Conservation (phyloP, 495 filamentous ascomycete species). For the Xylaria flabelliformis region DNA sequence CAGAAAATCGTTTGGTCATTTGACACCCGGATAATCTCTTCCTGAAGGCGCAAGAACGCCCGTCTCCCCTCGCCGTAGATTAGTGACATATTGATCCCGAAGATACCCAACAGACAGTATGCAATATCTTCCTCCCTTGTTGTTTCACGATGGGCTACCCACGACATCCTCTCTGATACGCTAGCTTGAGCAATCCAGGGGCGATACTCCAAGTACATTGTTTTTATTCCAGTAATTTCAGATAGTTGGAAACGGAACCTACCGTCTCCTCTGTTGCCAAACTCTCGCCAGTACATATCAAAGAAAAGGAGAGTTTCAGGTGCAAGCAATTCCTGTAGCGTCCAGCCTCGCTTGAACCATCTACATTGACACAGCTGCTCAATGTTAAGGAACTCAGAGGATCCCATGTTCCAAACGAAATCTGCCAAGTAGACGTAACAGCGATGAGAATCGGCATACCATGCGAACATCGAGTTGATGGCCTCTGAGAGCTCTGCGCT, state of each 20-base stretch:
- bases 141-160: conserved; percentile 42
- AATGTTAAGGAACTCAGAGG: not conserved
- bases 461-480: not conserved
- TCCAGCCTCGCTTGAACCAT: conserved; percentile 52
- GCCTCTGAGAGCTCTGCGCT: conserved; percentile 17
- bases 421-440: not conserved
- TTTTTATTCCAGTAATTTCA: not conserved
- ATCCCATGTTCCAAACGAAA: not conserved
- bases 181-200: not conserved
- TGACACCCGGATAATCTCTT: conserved; percentile 42
- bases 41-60: conserved; percentile 44
- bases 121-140: conserved; percentile 43
- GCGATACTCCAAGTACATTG: not conserved
- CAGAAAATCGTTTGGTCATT: conserved; percentile 41
- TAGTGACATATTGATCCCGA: conserved; percentile 46
- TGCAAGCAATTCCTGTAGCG: conserved; percentile 47
- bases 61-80: conserved; percentile 47
- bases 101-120: conserved; percentile 47
- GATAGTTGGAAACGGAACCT: not conserved
- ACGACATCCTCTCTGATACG: conserved; percentile 41
- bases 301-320: conserved; percentile 39
- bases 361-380: not conserved
- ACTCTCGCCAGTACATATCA: conserved; percentile 29
- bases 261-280: not conserved
- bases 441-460: not conserved